Evolutionary conservation across 768 basidiomycete genomes (phyloP), one percentile per base, ranked within the genome.

Genomic region (Naganishia vishniacii): DNA sequence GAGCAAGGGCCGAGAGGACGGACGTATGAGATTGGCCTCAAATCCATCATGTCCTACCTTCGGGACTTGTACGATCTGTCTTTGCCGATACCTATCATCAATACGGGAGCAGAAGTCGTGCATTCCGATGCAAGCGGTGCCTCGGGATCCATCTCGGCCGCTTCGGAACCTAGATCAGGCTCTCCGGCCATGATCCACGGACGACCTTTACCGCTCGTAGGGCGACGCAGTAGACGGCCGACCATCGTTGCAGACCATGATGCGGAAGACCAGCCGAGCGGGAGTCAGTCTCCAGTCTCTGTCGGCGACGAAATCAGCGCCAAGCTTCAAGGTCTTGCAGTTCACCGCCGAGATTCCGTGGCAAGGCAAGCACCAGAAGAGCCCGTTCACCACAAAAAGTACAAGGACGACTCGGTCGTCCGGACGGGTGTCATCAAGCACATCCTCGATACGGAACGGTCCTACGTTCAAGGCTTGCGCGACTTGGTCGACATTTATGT

Each of bases 401-500:
- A 85, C 78, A 97, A 94, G 80, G 88, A 94, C 71, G 92, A 99
- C 77, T 87, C 86, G 73, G 80, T 81, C 12, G 93, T 89, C 78
- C 84, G 95, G 44, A 84, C 85, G 18, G 86, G 85, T 78, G 83
- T 98, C 32, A 81, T 97, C 65, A 84, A 85, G 51, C 95, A 99
- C 80, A 95, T 99, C 68, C 83, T 97, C 51, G 83, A 87, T 71
- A 98, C 94, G 46, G 95, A 99, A 78, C 83, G 88, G 66, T 91
- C 92, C 1, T 99, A 99, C 77, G 89, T 94, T 65, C 87, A 87
- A 68, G 88, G 91, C n/a, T 79, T 99, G 32, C 86, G 89, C 72
- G 94, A 95, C 76, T 84, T 99, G 9, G 86, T 93, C 53, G 88
- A 91, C 64, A 94, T 99, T 56, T 99, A 98, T 73, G 88, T 98